phyloP scores from a whole-genome alignment of 345 rosid species.

The Alliaria petiolata region DNA sequence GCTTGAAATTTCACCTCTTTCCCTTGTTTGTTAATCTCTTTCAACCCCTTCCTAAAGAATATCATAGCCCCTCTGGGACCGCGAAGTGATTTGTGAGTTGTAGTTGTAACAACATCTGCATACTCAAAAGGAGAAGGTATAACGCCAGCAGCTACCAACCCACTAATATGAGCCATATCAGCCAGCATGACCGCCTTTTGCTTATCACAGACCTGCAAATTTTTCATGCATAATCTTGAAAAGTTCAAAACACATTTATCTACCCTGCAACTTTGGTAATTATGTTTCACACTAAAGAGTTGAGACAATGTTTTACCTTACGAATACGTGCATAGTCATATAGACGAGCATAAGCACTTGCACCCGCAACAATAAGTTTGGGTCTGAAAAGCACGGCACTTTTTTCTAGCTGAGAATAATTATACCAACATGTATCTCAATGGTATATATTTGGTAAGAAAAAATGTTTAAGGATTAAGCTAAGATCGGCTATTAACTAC shows the following conservation, averaged over 20 bases:
- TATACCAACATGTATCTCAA: conserved; percentile 1
- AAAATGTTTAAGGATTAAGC: not conserved
- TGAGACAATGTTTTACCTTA: conserved; percentile 49
- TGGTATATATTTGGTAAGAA: not conserved
- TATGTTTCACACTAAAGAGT: not conserved
- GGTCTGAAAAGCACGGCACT: conserved; percentile 87
- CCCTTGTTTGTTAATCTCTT: conserved; percentile 83
- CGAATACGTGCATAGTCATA: conserved; percentile 92
- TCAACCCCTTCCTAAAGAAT: conserved; percentile 89
- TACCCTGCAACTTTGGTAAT: not conserved
- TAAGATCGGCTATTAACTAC: not conserved
- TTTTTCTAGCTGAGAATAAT: conserved; percentile 65
- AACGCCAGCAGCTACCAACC: conserved; percentile 93
- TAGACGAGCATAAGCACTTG: conserved; percentile 95
- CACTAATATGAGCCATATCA: conserved; percentile 98
- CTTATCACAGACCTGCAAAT: conserved; percentile 86
- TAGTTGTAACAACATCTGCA: conserved; percentile 93
- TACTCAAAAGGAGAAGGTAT: conserved; percentile 96
- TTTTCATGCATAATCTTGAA: not conserved
- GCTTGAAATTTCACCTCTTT: conserved; percentile 51
- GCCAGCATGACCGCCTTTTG: conserved; percentile 86
- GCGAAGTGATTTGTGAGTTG: conserved; percentile 96
- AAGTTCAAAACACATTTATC: not conserved
- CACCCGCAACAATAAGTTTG: conserved; percentile 94
- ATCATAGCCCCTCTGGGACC: conserved; percentile 99